Conservation (phyloP, 2,329 filamentous ascomycete genomes). For the Ceratocystis lukuohia region DNA sequence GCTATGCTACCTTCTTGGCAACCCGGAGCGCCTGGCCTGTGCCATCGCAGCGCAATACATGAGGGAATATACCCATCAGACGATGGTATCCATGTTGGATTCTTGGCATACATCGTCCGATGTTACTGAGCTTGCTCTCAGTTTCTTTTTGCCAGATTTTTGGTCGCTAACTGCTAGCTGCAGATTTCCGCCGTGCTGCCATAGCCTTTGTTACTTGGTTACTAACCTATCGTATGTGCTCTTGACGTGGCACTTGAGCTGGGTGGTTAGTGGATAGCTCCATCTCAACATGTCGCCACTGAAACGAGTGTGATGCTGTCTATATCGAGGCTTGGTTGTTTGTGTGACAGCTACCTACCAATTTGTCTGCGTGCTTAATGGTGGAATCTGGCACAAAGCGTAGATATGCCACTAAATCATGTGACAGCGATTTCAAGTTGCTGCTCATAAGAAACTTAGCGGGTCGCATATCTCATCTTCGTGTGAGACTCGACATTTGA, state of each 20-base stretch:
- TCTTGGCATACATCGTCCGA: neutral
- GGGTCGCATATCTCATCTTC: neutral
- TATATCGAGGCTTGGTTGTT: neutral
- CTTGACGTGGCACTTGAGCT: neutral
- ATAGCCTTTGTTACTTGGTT: neutral
- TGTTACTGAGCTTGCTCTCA: neutral
- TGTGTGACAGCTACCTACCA: neutral
- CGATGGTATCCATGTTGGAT: neutral
- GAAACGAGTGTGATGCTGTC: neutral
- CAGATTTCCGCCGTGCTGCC: neutral
- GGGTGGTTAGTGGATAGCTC: neutral
- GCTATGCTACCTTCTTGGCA: neutral
- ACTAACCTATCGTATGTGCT: neutral
- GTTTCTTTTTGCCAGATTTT: neutral
- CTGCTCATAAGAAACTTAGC: neutral
- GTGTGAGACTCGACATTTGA: neutral
- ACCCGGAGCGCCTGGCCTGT: slow-evolving; percentile 2
- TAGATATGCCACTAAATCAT: neutral
- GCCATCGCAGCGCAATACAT: neutral
- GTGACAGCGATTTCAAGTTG: neutral
- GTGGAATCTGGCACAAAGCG: no score
- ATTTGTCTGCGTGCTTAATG: neutral
- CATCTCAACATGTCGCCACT: slow-evolving; percentile 5
- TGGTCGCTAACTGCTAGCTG: neutral
- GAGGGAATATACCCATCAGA: slow-evolving; percentile 6